Evolutionary conservation across 2,329 filamentous ascomycete genomes (phyloP).

Genomic region (Trichophyton rubrum): DNA sequence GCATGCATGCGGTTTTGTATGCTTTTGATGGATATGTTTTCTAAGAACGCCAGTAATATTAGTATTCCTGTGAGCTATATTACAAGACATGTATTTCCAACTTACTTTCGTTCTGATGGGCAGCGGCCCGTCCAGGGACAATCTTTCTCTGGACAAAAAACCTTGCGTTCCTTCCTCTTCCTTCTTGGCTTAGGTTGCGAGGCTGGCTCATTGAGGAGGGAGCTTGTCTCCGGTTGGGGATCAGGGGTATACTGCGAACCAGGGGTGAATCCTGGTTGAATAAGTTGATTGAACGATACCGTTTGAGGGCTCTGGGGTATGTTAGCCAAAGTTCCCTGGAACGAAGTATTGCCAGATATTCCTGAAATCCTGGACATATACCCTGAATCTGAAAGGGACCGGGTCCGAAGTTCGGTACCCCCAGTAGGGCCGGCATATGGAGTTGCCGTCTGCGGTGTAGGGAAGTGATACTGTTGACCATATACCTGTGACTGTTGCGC

Average conservation of each 20-base stretch:
- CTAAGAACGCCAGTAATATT: conserved; percentile 34
- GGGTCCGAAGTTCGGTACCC: neutral
- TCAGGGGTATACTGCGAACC: neutral
- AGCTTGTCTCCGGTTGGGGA: neutral
- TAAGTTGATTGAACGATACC: neutral
- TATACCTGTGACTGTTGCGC: neutral
- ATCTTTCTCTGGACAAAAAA: neutral
- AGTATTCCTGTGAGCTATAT: neutral
- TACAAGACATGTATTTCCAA: neutral
- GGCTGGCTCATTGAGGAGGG: too few species aligned
- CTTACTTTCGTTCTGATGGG: neutral
- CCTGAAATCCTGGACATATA: neutral
- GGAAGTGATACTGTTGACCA: neutral
- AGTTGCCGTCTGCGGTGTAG: neutral
- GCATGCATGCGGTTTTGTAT: neutral
- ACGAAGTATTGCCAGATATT: neutral
- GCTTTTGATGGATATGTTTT: conserved; percentile 48
- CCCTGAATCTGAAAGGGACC: neutral
- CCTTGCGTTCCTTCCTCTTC: neutral
- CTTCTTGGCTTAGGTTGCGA: neutral
- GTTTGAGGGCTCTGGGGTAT: neutral
- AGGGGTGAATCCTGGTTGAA: neutral
- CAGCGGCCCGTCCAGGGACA: neutral
- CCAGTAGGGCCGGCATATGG: neutral
- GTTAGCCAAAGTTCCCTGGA: neutral